These are phyloP conservation scores for Alternaria arbusti DNA, from an alignment of 2,329 filamentous ascomycete species.

Conservation along the genomic window DNA sequence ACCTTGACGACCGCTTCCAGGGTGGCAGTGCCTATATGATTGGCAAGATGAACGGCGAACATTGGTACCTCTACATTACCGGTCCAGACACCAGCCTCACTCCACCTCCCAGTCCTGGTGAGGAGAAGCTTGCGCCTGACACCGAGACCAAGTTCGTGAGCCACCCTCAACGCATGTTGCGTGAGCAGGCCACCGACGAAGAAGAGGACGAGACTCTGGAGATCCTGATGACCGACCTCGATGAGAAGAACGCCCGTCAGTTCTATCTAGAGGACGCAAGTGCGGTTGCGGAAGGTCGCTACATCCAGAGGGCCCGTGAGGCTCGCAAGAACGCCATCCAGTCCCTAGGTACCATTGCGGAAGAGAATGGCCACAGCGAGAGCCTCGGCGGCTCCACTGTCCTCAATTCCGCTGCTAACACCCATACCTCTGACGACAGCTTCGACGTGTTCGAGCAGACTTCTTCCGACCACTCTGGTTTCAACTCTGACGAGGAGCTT, in stretches of 20 bases:
- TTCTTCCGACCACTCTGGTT: slow-evolving; percentile 66
- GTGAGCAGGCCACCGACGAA: slow-evolving; percentile 52
- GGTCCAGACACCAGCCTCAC: slow-evolving; percentile 81
- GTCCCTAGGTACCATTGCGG: slow-evolving; percentile 66
- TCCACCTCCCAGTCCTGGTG: slow-evolving; percentile 76
- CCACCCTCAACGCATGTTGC: slow-evolving; percentile 63
- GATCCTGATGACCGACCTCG: slow-evolving; percentile 72
- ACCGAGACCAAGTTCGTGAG: slow-evolving; percentile 66
- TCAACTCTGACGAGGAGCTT: slow-evolving; percentile 63
- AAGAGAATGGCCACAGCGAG: slow-evolving; percentile 51
- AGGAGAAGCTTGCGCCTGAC: slow-evolving; percentile 53
- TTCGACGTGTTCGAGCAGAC: slow-evolving; percentile 85
- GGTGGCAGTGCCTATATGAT: slow-evolving; percentile 99
- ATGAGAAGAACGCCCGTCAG: slow-evolving; percentile 69
- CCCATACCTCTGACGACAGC: slow-evolving; percentile 59
- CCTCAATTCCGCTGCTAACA: slow-evolving; percentile 51
- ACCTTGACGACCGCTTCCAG: slow-evolving; percentile 87
- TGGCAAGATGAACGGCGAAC: slow-evolving; percentile 99
- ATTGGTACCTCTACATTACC: slow-evolving; percentile 98
- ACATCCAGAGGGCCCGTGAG: slow-evolving; percentile 70
- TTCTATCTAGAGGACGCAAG: slow-evolving; percentile 82
- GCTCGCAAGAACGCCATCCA: slow-evolving; percentile 66
- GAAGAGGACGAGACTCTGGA: slow-evolving; percentile 77
- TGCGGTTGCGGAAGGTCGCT: slow-evolving; percentile 84
- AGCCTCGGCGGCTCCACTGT: slow-evolving; percentile 45